Evolutionary conservation across 2,329 filamentous ascomycete genomes (phyloP), one percentile per base, ranked within the genome.

Genomic region (Paraphaeosphaeria sporulosa): DNA sequence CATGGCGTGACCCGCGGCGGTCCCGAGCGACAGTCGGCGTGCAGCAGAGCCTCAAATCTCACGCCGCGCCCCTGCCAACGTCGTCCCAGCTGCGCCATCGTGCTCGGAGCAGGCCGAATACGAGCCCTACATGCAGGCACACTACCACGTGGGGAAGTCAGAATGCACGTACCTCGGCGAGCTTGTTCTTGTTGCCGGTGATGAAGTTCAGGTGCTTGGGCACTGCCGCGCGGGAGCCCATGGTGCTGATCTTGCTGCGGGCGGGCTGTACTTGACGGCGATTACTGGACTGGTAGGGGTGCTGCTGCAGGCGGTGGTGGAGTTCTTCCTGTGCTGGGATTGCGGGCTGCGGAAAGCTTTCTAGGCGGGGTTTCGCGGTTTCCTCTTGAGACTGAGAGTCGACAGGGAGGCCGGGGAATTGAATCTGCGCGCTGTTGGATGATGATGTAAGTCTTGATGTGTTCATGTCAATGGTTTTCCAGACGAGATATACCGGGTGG

Each of bases 141-240:
- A 23, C 27, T 32, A 21, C 23, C 47, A 8, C n/a, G n/a, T 13
- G 47, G 10, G 25, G n/a, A 27, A 30, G 4, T 54, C 17, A 4
- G 25, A 2, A 15, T 44, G 53, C 48, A 59, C 60, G 32, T 63
- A 70, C 71, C 82, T 99, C 95, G 59, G 85, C 82, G 58, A 99
- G 86, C 82, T 99, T 99, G 83, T 97, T 96, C 73, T 90, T 88
- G 81, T 99, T 99, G 79, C 94, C 91, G 1, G 94, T 98, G 76
- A 99, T 96, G 83, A 99, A 99, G 80, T 96, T 94, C 66, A 99
- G 82, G 64, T 83, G 79, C 66, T 83, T 81, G 46, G 80, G 77
- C 21, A 69, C 63, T 1, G 61, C 40, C 12, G 58, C 32, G 12
- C 55, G 55, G 34, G 63, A 40, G 12, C 55, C 53, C 63, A 67